Evolutionary conservation across 768 basidiomycete species (phyloP), one percentile per base, ranked within the genome.

Genomic region (Leucocoprinus birnbaumii): DNA sequence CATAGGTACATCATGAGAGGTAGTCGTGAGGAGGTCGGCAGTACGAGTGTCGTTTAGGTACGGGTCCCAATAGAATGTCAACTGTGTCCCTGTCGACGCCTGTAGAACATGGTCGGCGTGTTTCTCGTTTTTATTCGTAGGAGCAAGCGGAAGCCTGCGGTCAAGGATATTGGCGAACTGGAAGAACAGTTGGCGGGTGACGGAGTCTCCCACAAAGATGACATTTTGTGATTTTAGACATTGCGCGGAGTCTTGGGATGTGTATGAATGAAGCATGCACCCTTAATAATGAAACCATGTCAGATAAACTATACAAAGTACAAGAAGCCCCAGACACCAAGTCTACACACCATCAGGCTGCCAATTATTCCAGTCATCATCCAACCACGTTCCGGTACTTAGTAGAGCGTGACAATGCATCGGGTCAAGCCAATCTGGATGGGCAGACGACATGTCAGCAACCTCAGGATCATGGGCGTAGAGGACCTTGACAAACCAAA

Each of bases 201-300:
- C 82, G 16, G 91, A 94, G 67, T 97, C 94, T 18, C 94, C 94
- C 40, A 90, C 72, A 65, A 96, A 96, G 38, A 88, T 74, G 35
- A 93, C 71, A 7, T 78, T 80, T 59, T 80, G 74, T 3, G 78
- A 77, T n/a, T 69, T 66, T 19, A 91, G 68, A 63, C 90, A 92
- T 13, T 65, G 62, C 7, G 72, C 65, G 25, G 76, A 75, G 49
- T 90, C 84, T 6, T 70, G 71, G 3, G 81, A 67, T 48, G 74
- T 73, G 66, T 93, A 91, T 27, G 73, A 63, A 66, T 87, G 72
- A 45, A 91, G 76, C 83, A 93, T 91, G 65, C 93, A 95, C 25
- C 90, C 91, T 94, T 60, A 13, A 40, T 52, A 51, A 43, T 42
- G 40, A 5, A 41, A 19, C 14, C 18, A 3, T 8, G 42, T 21